Evolutionary conservation across 345 rosid species (phyloP), one percentile per base, ranked within the genome.

Genomic region (Gossypium turneri): DNA sequence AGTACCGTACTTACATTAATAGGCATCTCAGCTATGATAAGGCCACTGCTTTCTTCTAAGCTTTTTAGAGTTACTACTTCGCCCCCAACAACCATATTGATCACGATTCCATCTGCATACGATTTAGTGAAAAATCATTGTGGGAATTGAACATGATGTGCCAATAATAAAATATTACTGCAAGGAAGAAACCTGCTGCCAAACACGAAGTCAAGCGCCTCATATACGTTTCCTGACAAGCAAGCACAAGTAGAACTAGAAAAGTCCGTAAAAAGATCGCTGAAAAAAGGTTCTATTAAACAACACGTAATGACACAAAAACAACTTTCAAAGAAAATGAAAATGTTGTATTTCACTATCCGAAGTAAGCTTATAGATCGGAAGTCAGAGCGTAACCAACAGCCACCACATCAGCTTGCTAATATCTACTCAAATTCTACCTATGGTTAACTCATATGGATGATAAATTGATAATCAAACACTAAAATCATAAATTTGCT

Each of bases 31-130:
- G 88, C 90, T 19, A 94, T 90, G 81, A 84, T 77, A 70, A 92
- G 77, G 73, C 81, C 71, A 65, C 90, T 88, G 82, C 87, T 86
- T 79, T 94, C 97, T 76, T 92, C 98, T 7, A 92, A 77, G 80
- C 82, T 82, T 86, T 88, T 94, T 12, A 94, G 90, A 75, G 87
- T 87, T 19, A 85, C 85, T 1, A 94, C 97, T 89, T 92, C 97
- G 51, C 97, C 97, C 59, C 98, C 98, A 69, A 89, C 95, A 22
- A 92, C 94, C 92, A 94, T 86, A 81, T 94, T 94, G 84, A 94
- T 91, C 1, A 87, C 86, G 76, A 91, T 86, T 73, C 98, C 98
- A 88, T 92, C 98, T 94, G 87, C 77, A 79, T 15, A 83, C 50
- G 19, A 57, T 60, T 62, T 20, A 6, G 56, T 12, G 17, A 47